Percentiles rank a stretch among this genome's conserved stretches.
Conservation (phyloP, 164 flowering plant genomes). For the Pachysandra terminalis region DNA sequence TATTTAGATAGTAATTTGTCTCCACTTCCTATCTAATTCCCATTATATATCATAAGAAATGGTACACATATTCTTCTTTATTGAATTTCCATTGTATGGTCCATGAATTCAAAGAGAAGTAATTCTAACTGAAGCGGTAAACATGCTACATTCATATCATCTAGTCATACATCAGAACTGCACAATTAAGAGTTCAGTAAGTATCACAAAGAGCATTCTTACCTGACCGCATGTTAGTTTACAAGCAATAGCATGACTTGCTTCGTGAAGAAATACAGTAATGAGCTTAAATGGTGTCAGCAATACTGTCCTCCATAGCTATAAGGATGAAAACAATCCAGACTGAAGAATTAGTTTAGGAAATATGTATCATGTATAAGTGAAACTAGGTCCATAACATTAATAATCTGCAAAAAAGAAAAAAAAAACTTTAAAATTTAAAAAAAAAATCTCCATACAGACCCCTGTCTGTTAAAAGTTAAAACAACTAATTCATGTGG, state of each 20-base stretch:
- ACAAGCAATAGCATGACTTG: conserved; percentile 56
- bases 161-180: no score
- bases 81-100: background rate
- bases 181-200: no score
- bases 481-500: no score
- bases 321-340: conserved; percentile 9
- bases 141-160: background rate
- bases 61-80: background rate
- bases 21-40: no score
- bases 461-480: no score
- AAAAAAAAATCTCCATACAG: no score
- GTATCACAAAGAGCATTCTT: conserved; percentile 10
- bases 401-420: background rate
- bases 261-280: conserved; percentile 50
- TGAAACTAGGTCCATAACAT: background rate
- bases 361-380: background rate
- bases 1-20: background rate
- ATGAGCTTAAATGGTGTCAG: conserved; percentile 53
- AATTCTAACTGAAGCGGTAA: background rate
- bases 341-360: conserved; percentile 5
- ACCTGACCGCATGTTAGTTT: conserved; percentile 48
- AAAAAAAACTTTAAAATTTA: no score
- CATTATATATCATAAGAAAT: no score
- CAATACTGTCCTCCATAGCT: conserved; percentile 49
- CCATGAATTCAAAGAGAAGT: background rate